phyloP scores from a whole-genome alignment of 2,329 filamentous ascomycete species.

The Rutstroemia sp. region DNA sequence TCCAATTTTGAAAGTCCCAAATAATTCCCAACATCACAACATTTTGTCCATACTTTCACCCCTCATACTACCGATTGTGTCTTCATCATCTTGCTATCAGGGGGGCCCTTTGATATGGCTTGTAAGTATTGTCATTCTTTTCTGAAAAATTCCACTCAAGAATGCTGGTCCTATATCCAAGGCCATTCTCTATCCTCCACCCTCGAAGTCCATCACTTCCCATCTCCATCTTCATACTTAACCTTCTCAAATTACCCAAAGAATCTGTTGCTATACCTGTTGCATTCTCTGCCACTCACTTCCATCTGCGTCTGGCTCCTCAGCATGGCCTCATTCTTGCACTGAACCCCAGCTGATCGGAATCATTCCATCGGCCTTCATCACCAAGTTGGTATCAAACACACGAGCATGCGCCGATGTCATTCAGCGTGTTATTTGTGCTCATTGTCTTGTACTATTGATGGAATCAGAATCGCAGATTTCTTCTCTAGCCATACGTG shows the following conservation, averaged over 20 bases:
- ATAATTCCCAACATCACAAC: conserved; percentile 11
- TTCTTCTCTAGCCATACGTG: conserved; percentile 15
- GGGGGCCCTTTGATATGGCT: conserved; percentile 31
- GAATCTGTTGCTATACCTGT: conserved; percentile 1
- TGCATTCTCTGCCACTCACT: conserved; percentile 1
- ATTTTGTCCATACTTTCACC: conserved; percentile 1
- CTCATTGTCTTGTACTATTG: conserved; percentile 10
- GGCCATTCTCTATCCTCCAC: conserved; percentile 23
- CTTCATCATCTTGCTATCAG: conserved; percentile 14
- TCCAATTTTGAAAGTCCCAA: conserved; percentile 11
- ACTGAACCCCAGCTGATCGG: conserved; percentile 19
- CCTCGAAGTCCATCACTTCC: conserved; percentile 9
- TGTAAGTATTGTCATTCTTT: conserved; percentile 29
- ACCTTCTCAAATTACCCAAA: conserved; percentile 9
- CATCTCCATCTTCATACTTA: conserved; percentile 14
- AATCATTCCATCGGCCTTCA: conserved; percentile 24
- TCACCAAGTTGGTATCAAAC: conserved; percentile 15
- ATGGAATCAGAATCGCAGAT: conserved; percentile 19
- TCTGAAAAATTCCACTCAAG: conserved; percentile 9
- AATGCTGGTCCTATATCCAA: conserved; percentile 8
- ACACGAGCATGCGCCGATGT: conserved; percentile 27
- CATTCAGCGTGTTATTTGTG: conserved; percentile 11
- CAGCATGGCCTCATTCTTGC: conserved; percentile 11
- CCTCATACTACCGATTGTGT: conserved; percentile 14
- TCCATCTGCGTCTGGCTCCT: neutral